Conservation (phyloP, 1,284 basidiomycete species). For the Irpex rosettiformis region DNA sequence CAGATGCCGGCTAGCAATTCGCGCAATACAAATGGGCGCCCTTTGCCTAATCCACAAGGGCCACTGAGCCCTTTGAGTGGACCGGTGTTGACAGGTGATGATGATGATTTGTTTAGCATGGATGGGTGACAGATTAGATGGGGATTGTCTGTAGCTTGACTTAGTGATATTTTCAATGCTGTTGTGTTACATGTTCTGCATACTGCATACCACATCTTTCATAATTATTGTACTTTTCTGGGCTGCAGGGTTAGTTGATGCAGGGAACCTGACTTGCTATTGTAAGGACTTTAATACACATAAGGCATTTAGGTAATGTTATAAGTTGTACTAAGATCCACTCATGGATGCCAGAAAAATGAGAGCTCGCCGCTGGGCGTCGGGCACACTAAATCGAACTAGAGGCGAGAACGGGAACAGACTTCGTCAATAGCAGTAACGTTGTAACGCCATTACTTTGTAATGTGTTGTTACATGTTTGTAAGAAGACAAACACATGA, state of each 20-base stretch:
- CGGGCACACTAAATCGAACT: background rate
- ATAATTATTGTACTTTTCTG: too few species aligned
- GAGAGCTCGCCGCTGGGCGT: background rate
- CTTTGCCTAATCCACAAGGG: slow-evolving; percentile 32
- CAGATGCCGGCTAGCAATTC: slow-evolving; percentile 28
- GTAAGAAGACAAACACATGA: too few species aligned
- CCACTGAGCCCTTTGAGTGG: slow-evolving; percentile 53
- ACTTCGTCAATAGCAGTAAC: background rate
- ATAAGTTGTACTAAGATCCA: too few species aligned
- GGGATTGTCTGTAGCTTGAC: too few species aligned
- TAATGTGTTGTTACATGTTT: too few species aligned
- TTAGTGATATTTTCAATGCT: background rate
- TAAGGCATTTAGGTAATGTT: too few species aligned
- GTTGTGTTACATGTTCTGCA: background rate
- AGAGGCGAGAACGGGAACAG: background rate
- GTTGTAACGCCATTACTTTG: too few species aligned
- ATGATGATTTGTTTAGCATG: slow-evolving; percentile 67
- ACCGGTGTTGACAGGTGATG: slow-evolving; percentile 54
- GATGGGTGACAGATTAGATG: slow-evolving; percentile 36
- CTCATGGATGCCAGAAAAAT: too few species aligned
- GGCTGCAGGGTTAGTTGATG: too few species aligned
- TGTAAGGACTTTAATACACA: too few species aligned
- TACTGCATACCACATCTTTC: too few species aligned
- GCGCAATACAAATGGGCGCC: slow-evolving; percentile 37
- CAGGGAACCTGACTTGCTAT: too few species aligned